These are phyloP conservation scores for Micractinium conductrix DNA, from an alignment of 139 green algal genomes.

Conservation along the genomic window DNA sequence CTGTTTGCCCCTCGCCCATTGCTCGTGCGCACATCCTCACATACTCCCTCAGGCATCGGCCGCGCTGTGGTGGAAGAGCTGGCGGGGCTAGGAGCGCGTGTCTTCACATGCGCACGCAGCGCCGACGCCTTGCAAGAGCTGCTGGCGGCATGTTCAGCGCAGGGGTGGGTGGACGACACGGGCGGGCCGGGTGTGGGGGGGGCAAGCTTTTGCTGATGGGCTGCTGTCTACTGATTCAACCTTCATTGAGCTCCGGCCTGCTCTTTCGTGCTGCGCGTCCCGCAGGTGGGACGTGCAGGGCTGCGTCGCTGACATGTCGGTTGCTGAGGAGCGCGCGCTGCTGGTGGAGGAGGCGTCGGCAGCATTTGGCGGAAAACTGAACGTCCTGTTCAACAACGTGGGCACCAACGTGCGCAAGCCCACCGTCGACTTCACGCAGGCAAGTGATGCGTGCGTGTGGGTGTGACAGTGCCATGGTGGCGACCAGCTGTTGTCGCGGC, in stretches of 20 bases:
- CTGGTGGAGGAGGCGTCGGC: constrained; percentile 37
- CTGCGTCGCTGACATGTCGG: constrained; percentile 42
- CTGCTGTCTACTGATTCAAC: too few species aligned
- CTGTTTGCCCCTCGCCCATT: neutral
- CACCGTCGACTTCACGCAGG: constrained; percentile 62
- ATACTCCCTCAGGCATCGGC: constrained; percentile 64
- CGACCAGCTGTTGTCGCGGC: neutral
- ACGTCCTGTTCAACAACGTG: constrained; percentile 70
- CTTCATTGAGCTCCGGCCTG: too few species aligned
- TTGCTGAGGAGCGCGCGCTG: constrained; percentile 7
- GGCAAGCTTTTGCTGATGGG: too few species aligned
- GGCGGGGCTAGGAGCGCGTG: constrained; percentile 50
- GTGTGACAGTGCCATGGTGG: neutral
- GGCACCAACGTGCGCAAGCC: constrained; percentile 80
- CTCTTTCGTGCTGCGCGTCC: too few species aligned
- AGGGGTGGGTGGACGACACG: constrained; percentile 29
- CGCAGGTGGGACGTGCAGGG: constrained; percentile 52
- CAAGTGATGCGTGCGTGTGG: neutral
- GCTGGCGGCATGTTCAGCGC: constrained; percentile 40
- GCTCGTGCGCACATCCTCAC: neutral
- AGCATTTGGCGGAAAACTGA: constrained; percentile 22
- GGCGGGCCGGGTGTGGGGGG: too few species aligned
- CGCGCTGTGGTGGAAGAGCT: constrained; percentile 65
- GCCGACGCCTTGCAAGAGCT: constrained; percentile 42
- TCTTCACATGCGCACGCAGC: constrained; percentile 66